Base-by-base conservation (phyloP, 2,329 filamentous ascomycete species). In the Dactylellina sp. region DNA sequence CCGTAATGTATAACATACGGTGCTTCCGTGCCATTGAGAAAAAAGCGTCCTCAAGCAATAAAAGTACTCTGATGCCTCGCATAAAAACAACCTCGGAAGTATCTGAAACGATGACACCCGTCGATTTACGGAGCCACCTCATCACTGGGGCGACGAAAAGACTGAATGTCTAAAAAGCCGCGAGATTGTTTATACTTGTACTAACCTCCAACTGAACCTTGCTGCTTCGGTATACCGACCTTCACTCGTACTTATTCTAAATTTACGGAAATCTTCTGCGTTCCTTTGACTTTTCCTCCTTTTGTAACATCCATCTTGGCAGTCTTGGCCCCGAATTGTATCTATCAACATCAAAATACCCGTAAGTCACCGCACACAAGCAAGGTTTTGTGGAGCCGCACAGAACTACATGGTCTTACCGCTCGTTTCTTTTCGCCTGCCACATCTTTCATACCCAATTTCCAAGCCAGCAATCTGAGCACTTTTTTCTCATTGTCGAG, bases 391-490 rank as follows among this genome's bases (percentile, higher is more conserved):
- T 32, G 22, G 16, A n/a, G 7, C 16, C 49, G 42, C 18, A 57
- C 24, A 11, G 6, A 20, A 5, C 28, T 9, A 32, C 28, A 40
- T 20, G 28, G 12, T 39, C 70, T 62, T 66, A 93, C 91, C 16
- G 94, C 94, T 79, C 93, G 86, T 82, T 99, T 99, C 85, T 95
- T 97, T 81, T 98, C 93, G n/a, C 83, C 83, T 2, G 94, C 89
- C 1, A 93, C 91, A 4, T 81, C 82, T 1, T 80, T 80, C 86
- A 98, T 89, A 1, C 89, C 91, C 37, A 97, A 81, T 28, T 88
- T 85, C 80, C 88, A 86, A 0, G 93, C 92, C 20, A 97, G 82
- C 20, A 96, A 84, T 20, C 95, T 86, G 57, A 99, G 82, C 0
- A 93, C 84, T 78, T 90, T 88, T 82, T 99, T 99, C 14, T 89